Conservation (phyloP, 257 asterid species). For the Orobanche coerulescens region DNA sequence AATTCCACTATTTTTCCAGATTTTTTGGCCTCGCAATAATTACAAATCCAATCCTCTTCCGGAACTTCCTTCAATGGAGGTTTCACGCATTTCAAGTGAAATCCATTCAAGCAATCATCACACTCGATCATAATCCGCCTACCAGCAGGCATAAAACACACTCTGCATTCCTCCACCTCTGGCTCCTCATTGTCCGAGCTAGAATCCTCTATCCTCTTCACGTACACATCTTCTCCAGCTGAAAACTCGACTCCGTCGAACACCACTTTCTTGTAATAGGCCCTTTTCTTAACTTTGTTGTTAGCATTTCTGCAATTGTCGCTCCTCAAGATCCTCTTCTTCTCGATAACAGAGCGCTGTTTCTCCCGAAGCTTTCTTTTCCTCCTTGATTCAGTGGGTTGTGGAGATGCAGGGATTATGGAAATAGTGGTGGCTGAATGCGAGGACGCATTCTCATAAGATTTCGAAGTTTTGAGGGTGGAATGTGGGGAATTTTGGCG, state of each 20-base stretch:
- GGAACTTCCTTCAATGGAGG: constrained; percentile 80
- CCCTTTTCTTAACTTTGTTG: constrained; percentile 34
- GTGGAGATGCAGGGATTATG: constrained; percentile 46
- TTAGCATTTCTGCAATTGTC: constrained; percentile 2
- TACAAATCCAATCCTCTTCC: constrained; percentile 84
- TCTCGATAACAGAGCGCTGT: constrained; percentile 12
- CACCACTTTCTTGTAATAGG: constrained; percentile 57
- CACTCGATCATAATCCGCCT: constrained; percentile 70
- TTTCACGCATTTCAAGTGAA: constrained; percentile 74
- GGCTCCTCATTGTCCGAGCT: constrained; percentile 64
- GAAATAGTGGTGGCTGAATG: constrained; percentile 23
- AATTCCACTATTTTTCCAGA: constrained; percentile 38
- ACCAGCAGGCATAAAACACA: constrained; percentile 73
- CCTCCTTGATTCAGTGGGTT: constrained; percentile 37
- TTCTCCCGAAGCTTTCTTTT: constrained; percentile 37
- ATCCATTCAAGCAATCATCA: constrained; percentile 91
- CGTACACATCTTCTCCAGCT: constrained; percentile 69
- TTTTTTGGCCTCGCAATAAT: constrained; percentile 55
- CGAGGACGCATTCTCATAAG: constrained; percentile 17
- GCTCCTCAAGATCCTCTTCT: constrained; percentile 25
- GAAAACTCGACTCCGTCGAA: constrained; percentile 70
- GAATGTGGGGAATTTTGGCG: constrained; percentile 28
- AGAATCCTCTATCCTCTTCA: constrained; percentile 68
- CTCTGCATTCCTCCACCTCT: constrained; percentile 75
- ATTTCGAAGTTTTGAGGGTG: constrained; percentile 14